A percentile compares a stretch with the other conserved stretches of the same genome.
phyloP scores from a whole-genome alignment of 1,284 basidiomycete genomes.

The Sporisorium iseilematis-ciliati region DNA sequence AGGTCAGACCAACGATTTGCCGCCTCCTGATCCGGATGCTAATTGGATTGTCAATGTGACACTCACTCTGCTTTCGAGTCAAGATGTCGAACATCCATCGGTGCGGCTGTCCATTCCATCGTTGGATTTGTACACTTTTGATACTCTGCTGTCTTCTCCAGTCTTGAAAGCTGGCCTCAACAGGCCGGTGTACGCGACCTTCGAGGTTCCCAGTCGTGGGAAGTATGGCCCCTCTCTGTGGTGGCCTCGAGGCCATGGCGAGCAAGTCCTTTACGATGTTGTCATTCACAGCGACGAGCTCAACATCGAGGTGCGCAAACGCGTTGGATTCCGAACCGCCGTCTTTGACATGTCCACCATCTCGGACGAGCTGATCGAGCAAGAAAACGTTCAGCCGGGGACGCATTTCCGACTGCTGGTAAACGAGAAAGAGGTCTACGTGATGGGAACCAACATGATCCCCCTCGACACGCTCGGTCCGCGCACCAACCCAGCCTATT shows the following conservation, averaged over 20 bases:
- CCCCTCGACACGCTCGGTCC: conserved; percentile 46
- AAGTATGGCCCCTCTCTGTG: conserved; percentile 46
- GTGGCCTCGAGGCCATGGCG: conserved; percentile 56
- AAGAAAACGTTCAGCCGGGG: conserved; percentile 38
- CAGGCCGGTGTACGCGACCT: conserved; percentile 21
- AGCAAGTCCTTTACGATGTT: conserved; percentile 47
- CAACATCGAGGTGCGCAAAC: conserved; percentile 12
- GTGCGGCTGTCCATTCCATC: conserved; percentile 32
- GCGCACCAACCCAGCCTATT: conserved; percentile 26
- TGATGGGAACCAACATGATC: conserved; percentile 55
- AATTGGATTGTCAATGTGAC: conserved; percentile 62
- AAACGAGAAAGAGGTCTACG: conserved; percentile 49
- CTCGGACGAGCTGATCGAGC: conserved; percentile 23
- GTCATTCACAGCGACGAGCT: conserved; percentile 28
- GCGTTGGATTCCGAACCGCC: conserved; percentile 59
- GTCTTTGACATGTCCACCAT: conserved; percentile 49
- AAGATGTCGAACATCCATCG: conserved; percentile 1
- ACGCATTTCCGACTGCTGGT: conserved; percentile 51
- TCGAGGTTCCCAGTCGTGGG: conserved; percentile 37
- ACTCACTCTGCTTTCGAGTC: conserved; percentile 39
- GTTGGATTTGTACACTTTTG: conserved; percentile 19
- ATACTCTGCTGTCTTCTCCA: conserved; percentile 20
- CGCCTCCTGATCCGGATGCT: conserved; percentile 49
- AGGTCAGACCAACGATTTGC: conserved; percentile 56
- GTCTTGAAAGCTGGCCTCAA: conserved; percentile 27